Evolutionary conservation across 2,329 filamentous ascomycete species (phyloP).

Genomic region (Fonsecaea pedrosoi): DNA sequence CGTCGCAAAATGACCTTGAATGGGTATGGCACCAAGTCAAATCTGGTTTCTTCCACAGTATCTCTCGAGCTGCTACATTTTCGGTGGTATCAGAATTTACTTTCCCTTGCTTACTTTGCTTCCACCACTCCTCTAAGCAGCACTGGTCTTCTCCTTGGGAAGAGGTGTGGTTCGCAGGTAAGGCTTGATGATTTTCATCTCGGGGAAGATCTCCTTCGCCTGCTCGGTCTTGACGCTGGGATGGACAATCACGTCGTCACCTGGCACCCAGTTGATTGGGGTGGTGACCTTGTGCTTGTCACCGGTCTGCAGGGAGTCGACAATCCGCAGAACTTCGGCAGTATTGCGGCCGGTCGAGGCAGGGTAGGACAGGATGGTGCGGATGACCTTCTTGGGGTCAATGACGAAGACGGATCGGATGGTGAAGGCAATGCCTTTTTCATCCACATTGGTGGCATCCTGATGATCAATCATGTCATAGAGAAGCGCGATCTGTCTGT

Average conservation of each 20-base stretch:
- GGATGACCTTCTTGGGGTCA: constrained; percentile 69
- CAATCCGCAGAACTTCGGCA: constrained; percentile 63
- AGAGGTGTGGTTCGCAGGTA: constrained; percentile 67
- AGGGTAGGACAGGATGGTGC: constrained; percentile 67
- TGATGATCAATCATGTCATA: constrained; percentile 53
- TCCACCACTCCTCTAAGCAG: constrained; percentile 38
- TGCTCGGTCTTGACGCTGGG: constrained; percentile 64
- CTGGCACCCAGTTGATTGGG: constrained; percentile 67
- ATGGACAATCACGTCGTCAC: constrained; percentile 67
- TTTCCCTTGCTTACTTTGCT: background rate
- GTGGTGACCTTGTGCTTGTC: constrained; percentile 67
- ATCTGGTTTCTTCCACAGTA: background rate
- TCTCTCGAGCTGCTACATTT: background rate
- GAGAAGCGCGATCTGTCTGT: constrained; percentile 49
- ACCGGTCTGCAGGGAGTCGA: constrained; percentile 65
- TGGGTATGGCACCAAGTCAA: background rate
- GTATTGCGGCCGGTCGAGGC: constrained; percentile 67
- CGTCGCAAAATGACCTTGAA: background rate
- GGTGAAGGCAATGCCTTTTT: constrained; percentile 63
- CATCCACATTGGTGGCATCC: constrained; percentile 53
- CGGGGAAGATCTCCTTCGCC: constrained; percentile 65
- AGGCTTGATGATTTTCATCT: constrained; percentile 68
- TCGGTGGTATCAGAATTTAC: background rate
- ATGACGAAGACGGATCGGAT: constrained; percentile 71
- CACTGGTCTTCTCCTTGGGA: constrained; percentile 63